Percentiles rank a stretch among this genome's conserved stretches.
Conservation (phyloP, 192 early-diverging fungal genomes). For the Coemansia sp. region DNA sequence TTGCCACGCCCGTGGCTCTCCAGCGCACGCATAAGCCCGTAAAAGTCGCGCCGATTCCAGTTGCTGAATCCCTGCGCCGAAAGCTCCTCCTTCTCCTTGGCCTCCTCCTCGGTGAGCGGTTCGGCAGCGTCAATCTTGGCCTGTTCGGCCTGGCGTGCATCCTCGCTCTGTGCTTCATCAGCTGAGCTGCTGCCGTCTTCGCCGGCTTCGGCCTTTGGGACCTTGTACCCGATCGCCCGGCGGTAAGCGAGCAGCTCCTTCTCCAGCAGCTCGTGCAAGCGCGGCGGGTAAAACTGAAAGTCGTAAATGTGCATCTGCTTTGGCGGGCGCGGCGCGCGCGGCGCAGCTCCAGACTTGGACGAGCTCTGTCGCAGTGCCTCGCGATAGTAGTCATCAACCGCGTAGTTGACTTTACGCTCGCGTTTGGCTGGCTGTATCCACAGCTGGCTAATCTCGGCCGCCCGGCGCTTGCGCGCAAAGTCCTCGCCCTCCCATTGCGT, state of each 20-base stretch:
- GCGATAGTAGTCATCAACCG: constrained; percentile 88
- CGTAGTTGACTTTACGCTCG: constrained; percentile 89
- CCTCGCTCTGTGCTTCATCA: constrained; percentile 54
- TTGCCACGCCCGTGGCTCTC: constrained; percentile 80
- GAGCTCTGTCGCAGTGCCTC: constrained; percentile 69
- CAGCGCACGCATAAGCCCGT: constrained; percentile 76
- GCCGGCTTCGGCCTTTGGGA: constrained; percentile 51
- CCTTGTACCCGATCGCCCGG: constrained; percentile 68
- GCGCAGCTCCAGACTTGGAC: constrained; percentile 59
- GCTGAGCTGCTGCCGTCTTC: constrained; percentile 29
- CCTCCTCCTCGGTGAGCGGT: constrained; percentile 86
- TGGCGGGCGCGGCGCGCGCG: constrained; percentile 60
- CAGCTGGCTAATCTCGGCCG: constrained; percentile 35
- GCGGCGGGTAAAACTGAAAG: constrained; percentile 88
- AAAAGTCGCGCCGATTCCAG: constrained; percentile 91
- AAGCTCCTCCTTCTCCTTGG: constrained; percentile 68
- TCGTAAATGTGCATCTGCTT: constrained; percentile 73
- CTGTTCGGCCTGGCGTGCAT: constrained; percentile 69
- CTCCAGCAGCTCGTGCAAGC: constrained; percentile 74
- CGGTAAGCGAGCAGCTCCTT: constrained; percentile 73
- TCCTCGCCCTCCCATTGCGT: constrained; percentile 97
- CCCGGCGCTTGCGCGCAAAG: constrained; percentile 70
- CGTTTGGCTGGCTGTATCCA: constrained; percentile 97
- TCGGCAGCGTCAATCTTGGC: constrained; percentile 81
- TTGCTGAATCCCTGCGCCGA: constrained; percentile 73